Percentiles rank a stretch among this genome's conserved stretches.
Evolutionary conservation across 1,139 yeast genomes (phyloP).

Genomic region (Suhomyces wounanorum): DNA sequence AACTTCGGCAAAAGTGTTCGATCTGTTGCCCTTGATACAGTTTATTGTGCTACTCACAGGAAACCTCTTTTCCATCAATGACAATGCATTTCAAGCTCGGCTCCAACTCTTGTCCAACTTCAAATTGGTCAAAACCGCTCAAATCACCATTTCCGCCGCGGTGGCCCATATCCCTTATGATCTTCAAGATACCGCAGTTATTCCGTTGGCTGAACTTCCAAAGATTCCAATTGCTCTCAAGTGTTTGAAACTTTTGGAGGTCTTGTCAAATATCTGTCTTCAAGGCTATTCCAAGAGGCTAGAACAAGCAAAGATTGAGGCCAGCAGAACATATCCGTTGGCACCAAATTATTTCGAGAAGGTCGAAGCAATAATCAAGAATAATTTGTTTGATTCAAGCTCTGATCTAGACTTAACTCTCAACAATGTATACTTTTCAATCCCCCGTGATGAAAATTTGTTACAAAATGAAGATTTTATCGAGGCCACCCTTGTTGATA

Average conservation of each 20-base stretch:
- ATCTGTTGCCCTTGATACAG: conserved; percentile 33
- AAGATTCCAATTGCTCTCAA: conserved; percentile 29
- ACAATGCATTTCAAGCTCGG: conserved; percentile 42
- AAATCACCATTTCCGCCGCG: conserved; percentile 35
- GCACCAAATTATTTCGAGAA: conserved; percentile 15
- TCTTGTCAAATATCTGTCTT: conserved; percentile 41
- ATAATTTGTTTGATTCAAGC: conserved; percentile 11
- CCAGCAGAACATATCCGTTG: conserved; percentile 16
- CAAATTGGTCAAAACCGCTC: conserved; percentile 35
- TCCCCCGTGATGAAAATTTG: conserved; percentile 16
- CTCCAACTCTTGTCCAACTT: conserved; percentile 46
- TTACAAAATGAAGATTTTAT: conserved; percentile 15
- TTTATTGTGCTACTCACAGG: conserved; percentile 46
- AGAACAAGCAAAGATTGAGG: conserved; percentile 42
- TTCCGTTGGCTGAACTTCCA: conserved; percentile 37
- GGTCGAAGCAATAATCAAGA: conserved; percentile 10
- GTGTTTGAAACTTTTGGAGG: conserved; percentile 39
- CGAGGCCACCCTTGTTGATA: conserved; percentile 43
- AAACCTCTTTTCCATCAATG: conserved; percentile 51
- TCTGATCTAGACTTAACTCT: conserved; percentile 19
- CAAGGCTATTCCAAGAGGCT: conserved; percentile 52
- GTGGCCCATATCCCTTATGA: conserved; percentile 47
- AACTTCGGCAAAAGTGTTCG: background rate
- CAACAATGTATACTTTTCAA: conserved; percentile 12
- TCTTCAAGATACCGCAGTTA: conserved; percentile 32